These are phyloP conservation scores for Cornus controversa DNA, from an alignment of 148 eudicot species.

Conservation along the genomic window DNA sequence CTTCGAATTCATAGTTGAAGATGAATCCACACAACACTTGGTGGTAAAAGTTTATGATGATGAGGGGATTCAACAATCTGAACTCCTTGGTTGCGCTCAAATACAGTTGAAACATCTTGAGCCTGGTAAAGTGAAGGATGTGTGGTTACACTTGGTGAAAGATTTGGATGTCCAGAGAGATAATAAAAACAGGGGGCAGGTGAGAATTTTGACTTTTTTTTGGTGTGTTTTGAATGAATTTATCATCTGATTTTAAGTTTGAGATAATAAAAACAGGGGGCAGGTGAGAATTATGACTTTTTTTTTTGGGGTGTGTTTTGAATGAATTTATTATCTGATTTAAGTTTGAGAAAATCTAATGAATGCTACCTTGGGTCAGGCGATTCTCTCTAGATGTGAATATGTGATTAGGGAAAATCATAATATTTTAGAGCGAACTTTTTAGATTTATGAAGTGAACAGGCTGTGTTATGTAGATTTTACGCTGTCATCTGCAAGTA, in stretches of 20 bases:
- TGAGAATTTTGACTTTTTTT: conserved; percentile 22
- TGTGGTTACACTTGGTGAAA: conserved; percentile 92
- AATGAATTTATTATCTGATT: no score
- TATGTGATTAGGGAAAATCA: neutral
- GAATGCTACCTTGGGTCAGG: neutral
- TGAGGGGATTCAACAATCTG: conserved; percentile 91
- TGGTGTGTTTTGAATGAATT: conserved; percentile 1
- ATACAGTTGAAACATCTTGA: conserved; percentile 69
- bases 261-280: conserved; percentile 91
- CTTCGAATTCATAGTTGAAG: conserved; percentile 89
- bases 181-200: conserved; percentile 91
- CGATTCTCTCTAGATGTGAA: neutral
- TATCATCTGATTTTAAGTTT: no score
- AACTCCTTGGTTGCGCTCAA: conserved; percentile 87
- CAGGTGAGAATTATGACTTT: conserved; percentile 48
- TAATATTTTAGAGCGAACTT: neutral
- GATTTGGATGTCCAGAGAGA: conserved; percentile 93
- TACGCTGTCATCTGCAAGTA: neutral
- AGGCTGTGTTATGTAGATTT: neutral
- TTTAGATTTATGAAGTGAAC: no score
- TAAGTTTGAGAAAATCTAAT: neutral
- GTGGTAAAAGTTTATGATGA: conserved; percentile 84
- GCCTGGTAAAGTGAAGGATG: conserved; percentile 94
- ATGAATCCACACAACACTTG: conserved; percentile 85
- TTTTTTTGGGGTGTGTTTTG: neutral